Evolutionary conservation across 2,329 filamentous ascomycete genomes (phyloP), one percentile per base, ranked within the genome.

Genomic region (Aureobasidium zeae): DNA sequence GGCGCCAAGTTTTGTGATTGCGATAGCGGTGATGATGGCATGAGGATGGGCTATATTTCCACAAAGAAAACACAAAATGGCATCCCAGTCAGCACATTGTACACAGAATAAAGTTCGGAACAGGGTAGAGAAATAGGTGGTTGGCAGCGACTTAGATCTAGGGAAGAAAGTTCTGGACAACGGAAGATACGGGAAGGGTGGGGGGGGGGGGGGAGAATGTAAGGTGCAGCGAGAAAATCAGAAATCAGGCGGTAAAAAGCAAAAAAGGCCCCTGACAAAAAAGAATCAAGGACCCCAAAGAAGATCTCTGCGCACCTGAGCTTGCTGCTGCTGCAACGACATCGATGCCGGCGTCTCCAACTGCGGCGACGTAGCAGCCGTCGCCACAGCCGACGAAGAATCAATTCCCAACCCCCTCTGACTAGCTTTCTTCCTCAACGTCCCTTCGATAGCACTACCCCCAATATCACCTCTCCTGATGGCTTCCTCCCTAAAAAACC

Each of bases 281-380:
- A n/a, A n/a, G n/a, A n/a, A n/a, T 51, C 60, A 64, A 57, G 63
- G 62, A 53, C 64, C 64, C 60, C 62, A 64, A 39, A 67, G 57
- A 46, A 64, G 60, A 51, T 67, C 64, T 54, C 61, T 62, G 52
- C 65, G 62, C 57, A 67, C 66, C 63, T 67, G 63, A 39, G 64
- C 62, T 33, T 49, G 44, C 29, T 57, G 36, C 28, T 39, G 39
- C 38, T 44, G 25, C 37, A 28, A 25, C 3, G 30, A 33, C 20
- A 29, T 9, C 1, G 57, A 76, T n/a, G n/a, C n/a, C n/a, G n/a
- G n/a, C n/a, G n/a, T n/a, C 15, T 77, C 60, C 24, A 81, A 81
- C 59, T 85, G 86, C 62, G 81, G 85, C 47, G 84, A 89, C 37
- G 74, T 81, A 13, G 81, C 38, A 3, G 42, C 44, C n/a, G 43